Evolutionary conservation across 768 basidiomycete species (phyloP).

Genomic region (Psilocybe azurescens): DNA sequence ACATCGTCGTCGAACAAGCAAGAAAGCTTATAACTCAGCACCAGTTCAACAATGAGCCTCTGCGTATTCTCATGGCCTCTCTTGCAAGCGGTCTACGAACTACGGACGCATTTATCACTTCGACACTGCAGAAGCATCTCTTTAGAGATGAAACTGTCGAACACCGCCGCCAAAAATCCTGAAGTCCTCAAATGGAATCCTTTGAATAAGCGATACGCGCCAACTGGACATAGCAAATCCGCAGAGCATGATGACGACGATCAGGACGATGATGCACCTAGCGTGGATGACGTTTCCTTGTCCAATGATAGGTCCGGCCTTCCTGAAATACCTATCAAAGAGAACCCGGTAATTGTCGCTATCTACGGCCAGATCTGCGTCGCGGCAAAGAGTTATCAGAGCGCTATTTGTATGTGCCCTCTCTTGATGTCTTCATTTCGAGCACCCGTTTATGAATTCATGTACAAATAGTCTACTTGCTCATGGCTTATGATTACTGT

Average conservation of each 20-base stretch:
- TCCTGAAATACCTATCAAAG: constrained; percentile 63
- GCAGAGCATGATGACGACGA: constrained; percentile 45
- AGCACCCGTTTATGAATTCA: not conserved
- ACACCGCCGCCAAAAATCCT: constrained; percentile 67
- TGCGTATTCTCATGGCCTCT: constrained; percentile 75
- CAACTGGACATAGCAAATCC: constrained; percentile 42
- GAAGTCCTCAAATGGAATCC: constrained; percentile 68
- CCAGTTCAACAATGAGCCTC: constrained; percentile 89
- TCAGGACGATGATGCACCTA: constrained; percentile 38
- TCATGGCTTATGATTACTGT: constrained; percentile 88
- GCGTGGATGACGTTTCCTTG: constrained; percentile 29
- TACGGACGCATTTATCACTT: constrained; percentile 78
- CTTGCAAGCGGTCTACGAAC: constrained; percentile 74
- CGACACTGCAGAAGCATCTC: constrained; percentile 83
- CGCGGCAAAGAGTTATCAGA: constrained; percentile 87
- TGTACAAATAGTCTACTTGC: constrained; percentile 70
- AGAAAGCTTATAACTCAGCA: constrained; percentile 75
- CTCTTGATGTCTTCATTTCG: not conserved
- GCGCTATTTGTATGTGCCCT: constrained; percentile 79
- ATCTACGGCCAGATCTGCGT: constrained; percentile 86
- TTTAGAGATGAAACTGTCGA: constrained; percentile 77
- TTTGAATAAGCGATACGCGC: constrained; percentile 60
- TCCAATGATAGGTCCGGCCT: constrained; percentile 14
- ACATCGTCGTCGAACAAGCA: constrained; percentile 71
- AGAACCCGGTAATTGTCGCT: constrained; percentile 71